Percentiles rank a stretch among this genome's conserved stretches.
Conservation (phyloP, 768 basidiomycete genomes). For the Termitomyces sp. region DNA sequence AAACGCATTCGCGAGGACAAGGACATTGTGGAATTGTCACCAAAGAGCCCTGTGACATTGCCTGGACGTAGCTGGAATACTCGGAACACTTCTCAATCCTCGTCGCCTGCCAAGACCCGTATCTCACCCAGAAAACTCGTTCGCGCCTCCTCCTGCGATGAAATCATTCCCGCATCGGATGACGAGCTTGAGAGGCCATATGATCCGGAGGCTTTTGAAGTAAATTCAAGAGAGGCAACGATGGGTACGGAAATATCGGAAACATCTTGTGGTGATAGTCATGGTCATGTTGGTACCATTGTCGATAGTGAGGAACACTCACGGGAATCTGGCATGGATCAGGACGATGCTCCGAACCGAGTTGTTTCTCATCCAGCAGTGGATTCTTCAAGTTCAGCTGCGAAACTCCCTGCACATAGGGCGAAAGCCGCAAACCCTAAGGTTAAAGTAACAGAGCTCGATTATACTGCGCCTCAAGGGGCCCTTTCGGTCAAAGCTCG, state of each 20-base stretch:
- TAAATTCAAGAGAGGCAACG: neutral
- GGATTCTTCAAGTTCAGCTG: neutral
- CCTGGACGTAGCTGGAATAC: constrained; percentile 4
- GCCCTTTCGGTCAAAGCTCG: constrained; percentile 48
- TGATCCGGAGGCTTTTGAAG: neutral
- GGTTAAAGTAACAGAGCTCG: constrained; percentile 44
- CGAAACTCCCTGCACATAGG: constrained; percentile 35
- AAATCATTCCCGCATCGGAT: constrained; percentile 25
- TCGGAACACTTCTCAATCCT: constrained; percentile 1
- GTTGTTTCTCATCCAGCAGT: neutral
- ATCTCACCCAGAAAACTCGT: constrained; percentile 12
- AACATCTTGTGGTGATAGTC: neutral
- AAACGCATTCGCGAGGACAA: constrained; percentile 14
- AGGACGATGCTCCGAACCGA: neutral
- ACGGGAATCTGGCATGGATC: neutral
- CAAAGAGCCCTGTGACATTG: neutral
- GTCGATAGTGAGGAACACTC: neutral
- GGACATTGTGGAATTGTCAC: neutral
- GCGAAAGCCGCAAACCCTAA: constrained; percentile 45
- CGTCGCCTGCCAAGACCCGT: constrained; percentile 11
- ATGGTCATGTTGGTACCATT: neutral
- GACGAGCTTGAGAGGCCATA: constrained; percentile 23
- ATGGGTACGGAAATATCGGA: neutral
- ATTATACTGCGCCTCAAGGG: constrained; percentile 23
- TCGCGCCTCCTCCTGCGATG: constrained; percentile 20